These are phyloP conservation scores for Tricholoma sp. DNA, from an alignment of 768 basidiomycete species.

Conservation along the genomic window DNA sequence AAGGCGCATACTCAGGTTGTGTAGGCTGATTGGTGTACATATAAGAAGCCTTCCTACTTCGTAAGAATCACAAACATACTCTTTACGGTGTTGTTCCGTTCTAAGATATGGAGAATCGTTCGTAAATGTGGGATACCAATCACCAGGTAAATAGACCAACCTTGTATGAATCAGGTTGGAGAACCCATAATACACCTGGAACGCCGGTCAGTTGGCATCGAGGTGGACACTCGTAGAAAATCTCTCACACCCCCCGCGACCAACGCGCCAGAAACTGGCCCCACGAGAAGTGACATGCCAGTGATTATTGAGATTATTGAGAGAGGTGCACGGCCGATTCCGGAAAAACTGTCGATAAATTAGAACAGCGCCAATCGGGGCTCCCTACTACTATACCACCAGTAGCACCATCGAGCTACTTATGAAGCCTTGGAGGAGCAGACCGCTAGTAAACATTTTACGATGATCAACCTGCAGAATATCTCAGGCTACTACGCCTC, in stretches of 20 bases:
- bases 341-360: too few relatives aligned
- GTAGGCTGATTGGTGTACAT: slow-evolving; percentile 33
- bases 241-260: slow-evolving; percentile 58
- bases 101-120: slow-evolving; percentile 23
- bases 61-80: slow-evolving; percentile 34
- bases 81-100: slow-evolving; percentile 48
- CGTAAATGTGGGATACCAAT: not conserved
- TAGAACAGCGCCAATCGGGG: too few relatives aligned
- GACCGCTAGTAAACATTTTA: too few relatives aligned
- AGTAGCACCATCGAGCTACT: too few relatives aligned
- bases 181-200: slow-evolving; percentile 66
- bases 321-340: too few relatives aligned
- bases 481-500: too few relatives aligned
- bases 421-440: too few relatives aligned
- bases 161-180: slow-evolving; percentile 57
- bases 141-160: slow-evolving; percentile 26
- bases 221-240: not conserved
- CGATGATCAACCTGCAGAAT: too few relatives aligned
- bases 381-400: too few relatives aligned
- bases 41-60: not conserved
- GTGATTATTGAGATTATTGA: too few relatives aligned
- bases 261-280: slow-evolving; percentile 66
- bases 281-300: slow-evolving; percentile 54
- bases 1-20: slow-evolving; percentile 45
- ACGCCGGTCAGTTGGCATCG: not conserved